phyloP scores from a whole-genome alignment of 257 asterid species.

The Ajuga chamaepitys region DNA sequence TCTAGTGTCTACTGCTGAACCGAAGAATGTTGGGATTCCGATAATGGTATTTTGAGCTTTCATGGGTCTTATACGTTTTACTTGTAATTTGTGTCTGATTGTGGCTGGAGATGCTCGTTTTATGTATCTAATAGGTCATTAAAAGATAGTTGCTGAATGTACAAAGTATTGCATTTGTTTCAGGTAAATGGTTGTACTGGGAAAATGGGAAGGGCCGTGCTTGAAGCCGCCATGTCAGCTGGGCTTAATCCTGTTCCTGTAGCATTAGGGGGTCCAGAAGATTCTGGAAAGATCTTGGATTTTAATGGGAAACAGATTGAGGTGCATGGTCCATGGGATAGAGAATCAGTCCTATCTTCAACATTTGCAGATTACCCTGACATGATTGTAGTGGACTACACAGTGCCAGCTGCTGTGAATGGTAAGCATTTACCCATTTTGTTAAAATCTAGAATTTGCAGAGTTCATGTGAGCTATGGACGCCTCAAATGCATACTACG shows the following conservation, averaged over 20 bases:
- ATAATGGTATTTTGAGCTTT: slow-evolving; percentile 36
- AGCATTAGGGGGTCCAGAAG: slow-evolving; percentile 70
- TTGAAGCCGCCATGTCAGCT: slow-evolving; percentile 83
- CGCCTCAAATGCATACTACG: not conserved
- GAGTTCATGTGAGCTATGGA: not conserved
- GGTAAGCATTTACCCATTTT: slow-evolving; percentile 31
- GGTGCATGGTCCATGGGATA: slow-evolving; percentile 57
- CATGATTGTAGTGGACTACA: slow-evolving; percentile 78
- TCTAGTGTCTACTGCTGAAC: not conserved
- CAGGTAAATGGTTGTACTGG: slow-evolving; percentile 94
- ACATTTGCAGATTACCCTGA: slow-evolving; percentile 50
- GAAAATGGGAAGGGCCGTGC: slow-evolving; percentile 90
- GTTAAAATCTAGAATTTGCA: not conserved
- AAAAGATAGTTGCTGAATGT: not conserved
- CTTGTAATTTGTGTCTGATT: not conserved
- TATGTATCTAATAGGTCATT: not conserved
- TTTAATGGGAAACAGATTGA: slow-evolving; percentile 61
- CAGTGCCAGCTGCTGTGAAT: slow-evolving; percentile 77
- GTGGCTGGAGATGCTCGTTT: not conserved
- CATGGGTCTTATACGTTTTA: not conserved
- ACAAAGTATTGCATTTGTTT: not conserved
- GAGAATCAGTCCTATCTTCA: slow-evolving; percentile 47
- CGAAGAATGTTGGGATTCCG: slow-evolving; percentile 25
- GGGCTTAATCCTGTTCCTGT: slow-evolving; percentile 74
- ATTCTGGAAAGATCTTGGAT: slow-evolving; percentile 59